These are phyloP conservation scores for Microdochium bolleyi DNA, from an alignment of 2,329 filamentous ascomycete genomes.

Conservation along the genomic window DNA sequence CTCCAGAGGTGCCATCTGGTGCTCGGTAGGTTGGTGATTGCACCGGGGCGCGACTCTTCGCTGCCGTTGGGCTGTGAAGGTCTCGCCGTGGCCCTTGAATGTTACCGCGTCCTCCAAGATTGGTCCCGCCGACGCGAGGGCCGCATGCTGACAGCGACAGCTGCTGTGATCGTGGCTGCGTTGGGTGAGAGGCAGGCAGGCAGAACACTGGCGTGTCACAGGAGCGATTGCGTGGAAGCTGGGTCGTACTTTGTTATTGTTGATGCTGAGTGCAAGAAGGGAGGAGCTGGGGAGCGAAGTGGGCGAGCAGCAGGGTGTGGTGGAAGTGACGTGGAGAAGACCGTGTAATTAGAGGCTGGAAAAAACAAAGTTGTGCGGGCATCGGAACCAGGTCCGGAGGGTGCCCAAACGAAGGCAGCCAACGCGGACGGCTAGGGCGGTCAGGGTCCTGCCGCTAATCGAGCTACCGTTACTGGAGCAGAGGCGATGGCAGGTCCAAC, in stretches of 20 bases:
- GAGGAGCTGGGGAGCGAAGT: no score
- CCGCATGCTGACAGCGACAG: neutral
- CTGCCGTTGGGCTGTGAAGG: neutral
- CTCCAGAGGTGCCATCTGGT: neutral
- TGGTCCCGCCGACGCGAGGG: neutral
- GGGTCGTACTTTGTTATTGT: neutral
- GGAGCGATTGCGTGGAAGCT: neutral
- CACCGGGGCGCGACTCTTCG: no score
- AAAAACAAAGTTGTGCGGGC: neutral
- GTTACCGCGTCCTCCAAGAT: neutral
- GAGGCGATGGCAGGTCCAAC: no score
- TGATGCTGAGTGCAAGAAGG: no score
- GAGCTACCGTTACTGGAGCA: no score
- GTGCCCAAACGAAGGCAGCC: neutral
- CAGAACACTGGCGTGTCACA: neutral
- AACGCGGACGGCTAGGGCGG: no score
- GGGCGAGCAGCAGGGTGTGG: neutral
- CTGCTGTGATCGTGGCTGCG: neutral
- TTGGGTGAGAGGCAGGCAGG: neutral
- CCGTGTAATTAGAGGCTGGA: neutral
- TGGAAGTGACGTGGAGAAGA: neutral
- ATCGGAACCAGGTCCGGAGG: neutral
- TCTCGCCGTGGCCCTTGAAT: neutral
- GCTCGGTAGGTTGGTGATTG: no score
- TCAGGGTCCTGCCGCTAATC: no score